Conservation (phyloP, 2,329 filamentous ascomycete genomes). For the Botrytis pseudocinerea region DNA sequence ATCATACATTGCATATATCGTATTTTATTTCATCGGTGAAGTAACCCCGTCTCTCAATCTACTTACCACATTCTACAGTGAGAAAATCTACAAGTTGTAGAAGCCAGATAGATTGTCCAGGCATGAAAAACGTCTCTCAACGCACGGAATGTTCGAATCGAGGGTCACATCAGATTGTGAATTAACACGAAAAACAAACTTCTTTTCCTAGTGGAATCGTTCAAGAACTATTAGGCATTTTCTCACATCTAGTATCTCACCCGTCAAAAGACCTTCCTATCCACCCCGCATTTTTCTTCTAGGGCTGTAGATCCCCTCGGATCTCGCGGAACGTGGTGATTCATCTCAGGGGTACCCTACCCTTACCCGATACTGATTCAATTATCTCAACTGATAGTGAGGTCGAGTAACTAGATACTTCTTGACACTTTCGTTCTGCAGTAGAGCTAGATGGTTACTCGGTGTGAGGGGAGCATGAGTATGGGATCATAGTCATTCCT, state of each 20-base stretch:
- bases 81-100: not conserved
- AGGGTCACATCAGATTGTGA: not conserved
- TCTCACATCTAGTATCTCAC: not conserved
- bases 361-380: not conserved
- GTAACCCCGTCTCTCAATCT: not conserved
- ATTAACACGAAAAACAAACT: not conserved
- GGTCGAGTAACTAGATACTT: too few species aligned
- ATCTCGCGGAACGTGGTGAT: not conserved
- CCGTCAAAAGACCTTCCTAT: not conserved
- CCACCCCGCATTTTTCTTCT: not conserved
- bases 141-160: not conserved
- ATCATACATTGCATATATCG: not conserved
- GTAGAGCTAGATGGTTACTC: not conserved
- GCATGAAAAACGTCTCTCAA: not conserved
- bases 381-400: not conserved
- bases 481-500: not conserved
- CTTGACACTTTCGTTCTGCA: not conserved
- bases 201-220: not conserved
- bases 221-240: not conserved
- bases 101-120: not conserved
- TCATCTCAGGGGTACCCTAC: not conserved
- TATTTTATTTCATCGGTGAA: not conserved
- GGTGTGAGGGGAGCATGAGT: not conserved
- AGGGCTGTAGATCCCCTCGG: conserved; percentile 4
- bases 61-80: not conserved